Base-by-base conservation (phyloP, 805 yeast genomes). In the Nematodospora valgi region DNA sequence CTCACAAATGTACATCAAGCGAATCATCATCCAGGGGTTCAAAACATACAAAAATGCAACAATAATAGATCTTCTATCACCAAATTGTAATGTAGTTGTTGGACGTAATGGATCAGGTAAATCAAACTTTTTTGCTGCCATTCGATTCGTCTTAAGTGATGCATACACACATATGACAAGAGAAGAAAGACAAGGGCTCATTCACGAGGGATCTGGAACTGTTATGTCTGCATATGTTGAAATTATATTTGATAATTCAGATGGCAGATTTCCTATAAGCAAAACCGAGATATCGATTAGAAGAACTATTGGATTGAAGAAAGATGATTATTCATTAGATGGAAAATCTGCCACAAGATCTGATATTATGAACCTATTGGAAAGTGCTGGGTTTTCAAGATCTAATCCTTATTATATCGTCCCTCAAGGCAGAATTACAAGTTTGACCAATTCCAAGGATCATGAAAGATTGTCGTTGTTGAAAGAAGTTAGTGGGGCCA, bases 31-130 rank as follows among this genome's bases (percentile, higher is more conserved):
- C 36, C 94, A 87, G 54, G 98, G 98, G 23, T 91, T 91, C 68
- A 88, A 87, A 61, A 88, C 98, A 43, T 91, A 88, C 56, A 83
- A 84, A 59, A 82, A 85, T 49, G 80, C 86, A 26, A 85, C 96
- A 0, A 72, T 78, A 4, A 76, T 89, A 9, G 93, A 84, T 27
- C 68, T 76, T 11, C 66, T 93, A 21, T 82, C 94, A 1, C 91
- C 95, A 0, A 77, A 78, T 36, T 83, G 82, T 52, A 91, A 91
- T 60, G 94, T 91, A 14, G 87, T 56, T 6, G 68, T 89, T 21
- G 97, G 97, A 2, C 66, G 95, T 33, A 89, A 89, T 59, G 97
- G 97, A n/a, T 85, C 96, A 6, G 98, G 98, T 6, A 91, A 93
- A 56, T 86, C 96, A 26, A 91, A 93, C 58, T 84, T 91, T 61